A percentile compares a stretch with the other conserved stretches of the same genome.
Evolutionary conservation across 176 grass and related monocot species (phyloP).

Genomic region (Rhynchospora pubera): DNA sequence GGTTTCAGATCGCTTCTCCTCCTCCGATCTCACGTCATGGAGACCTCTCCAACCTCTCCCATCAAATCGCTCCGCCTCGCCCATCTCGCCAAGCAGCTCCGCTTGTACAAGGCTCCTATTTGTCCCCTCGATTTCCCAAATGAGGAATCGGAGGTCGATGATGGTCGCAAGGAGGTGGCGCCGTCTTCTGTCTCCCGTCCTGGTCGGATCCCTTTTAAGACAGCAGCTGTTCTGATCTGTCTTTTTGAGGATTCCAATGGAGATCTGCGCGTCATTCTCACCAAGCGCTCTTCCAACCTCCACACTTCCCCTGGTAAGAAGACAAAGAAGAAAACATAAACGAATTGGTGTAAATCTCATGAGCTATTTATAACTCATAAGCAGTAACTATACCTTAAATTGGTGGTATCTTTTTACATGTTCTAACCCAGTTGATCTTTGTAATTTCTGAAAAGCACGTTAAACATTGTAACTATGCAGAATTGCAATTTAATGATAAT

Average conservation of each 20-base stretch:
- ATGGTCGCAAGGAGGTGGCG: conserved; percentile 24
- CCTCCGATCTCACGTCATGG: not conserved
- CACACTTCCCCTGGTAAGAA: conserved; percentile 43
- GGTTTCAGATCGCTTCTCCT: not conserved
- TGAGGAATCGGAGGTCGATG: conserved; percentile 28
- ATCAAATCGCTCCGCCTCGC: conserved; percentile 9
- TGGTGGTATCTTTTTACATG: not conserved
- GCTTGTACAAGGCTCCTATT: conserved; percentile 24
- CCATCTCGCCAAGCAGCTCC: conserved; percentile 28
- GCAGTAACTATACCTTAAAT: not conserved
- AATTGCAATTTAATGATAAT: no score
- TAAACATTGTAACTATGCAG: no score
- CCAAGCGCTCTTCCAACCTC: conserved; percentile 79
- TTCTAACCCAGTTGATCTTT: not conserved
- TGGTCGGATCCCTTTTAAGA: not conserved
- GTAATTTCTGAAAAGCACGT: not conserved
- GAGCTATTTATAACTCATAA: not conserved
- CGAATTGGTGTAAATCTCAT: not conserved
- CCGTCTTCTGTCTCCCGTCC: not conserved
- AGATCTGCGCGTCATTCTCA: conserved; percentile 71
- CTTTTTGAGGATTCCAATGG: conserved; percentile 59
- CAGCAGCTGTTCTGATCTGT: conserved; percentile 69
- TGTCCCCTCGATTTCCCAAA: not conserved
- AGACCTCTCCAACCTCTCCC: not conserved
- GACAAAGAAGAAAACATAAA: not conserved